Conservation (phyloP, 1,284 basidiomycete genomes). For the Moesziomyces antarcticus region DNA sequence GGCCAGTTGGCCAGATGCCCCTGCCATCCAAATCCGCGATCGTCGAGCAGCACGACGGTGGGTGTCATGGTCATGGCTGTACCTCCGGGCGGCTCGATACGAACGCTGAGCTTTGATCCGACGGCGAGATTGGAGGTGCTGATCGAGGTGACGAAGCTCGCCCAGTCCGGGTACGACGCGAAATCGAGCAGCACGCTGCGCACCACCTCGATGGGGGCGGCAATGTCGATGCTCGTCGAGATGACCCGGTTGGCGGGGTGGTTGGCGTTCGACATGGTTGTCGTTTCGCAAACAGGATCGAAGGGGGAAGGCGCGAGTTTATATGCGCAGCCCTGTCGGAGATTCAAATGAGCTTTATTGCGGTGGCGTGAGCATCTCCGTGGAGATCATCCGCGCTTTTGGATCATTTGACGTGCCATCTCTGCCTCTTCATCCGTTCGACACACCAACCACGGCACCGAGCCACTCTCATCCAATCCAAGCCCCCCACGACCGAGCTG, state of each 20-base stretch:
- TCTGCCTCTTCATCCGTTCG: slow-evolving; percentile 19
- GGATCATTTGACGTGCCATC: slow-evolving; percentile 4
- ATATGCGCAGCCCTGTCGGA: neutral
- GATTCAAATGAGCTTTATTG: neutral
- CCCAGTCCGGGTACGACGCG: slow-evolving; percentile 14
- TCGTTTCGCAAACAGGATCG: neutral
- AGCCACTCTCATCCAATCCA: neutral
- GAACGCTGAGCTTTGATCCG: slow-evolving; percentile 5
- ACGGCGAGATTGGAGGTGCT: neutral
- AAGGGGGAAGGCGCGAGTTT: neutral
- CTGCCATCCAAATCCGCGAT: slow-evolving; percentile 13
- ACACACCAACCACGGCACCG: slow-evolving; percentile 32
- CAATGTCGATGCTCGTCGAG: slow-evolving; percentile 15
- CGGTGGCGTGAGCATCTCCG: neutral
- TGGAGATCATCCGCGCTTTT: slow-evolving; percentile 3
- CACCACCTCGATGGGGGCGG: slow-evolving; percentile 6
- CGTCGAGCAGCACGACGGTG: slow-evolving; percentile 9
- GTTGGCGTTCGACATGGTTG: slow-evolving; percentile 12
- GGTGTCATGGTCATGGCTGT: slow-evolving; percentile 11
- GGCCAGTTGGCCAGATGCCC: slow-evolving; percentile 14
- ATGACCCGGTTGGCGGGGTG: slow-evolving; percentile 7
- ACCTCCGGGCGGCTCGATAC: slow-evolving; percentile 5
- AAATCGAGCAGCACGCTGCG: slow-evolving; percentile 17
- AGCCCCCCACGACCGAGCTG: slow-evolving; percentile 3
- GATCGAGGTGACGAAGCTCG: slow-evolving; percentile 9